Conservation (phyloP, 306 rosid genomes). For the Urtica urens region DNA sequence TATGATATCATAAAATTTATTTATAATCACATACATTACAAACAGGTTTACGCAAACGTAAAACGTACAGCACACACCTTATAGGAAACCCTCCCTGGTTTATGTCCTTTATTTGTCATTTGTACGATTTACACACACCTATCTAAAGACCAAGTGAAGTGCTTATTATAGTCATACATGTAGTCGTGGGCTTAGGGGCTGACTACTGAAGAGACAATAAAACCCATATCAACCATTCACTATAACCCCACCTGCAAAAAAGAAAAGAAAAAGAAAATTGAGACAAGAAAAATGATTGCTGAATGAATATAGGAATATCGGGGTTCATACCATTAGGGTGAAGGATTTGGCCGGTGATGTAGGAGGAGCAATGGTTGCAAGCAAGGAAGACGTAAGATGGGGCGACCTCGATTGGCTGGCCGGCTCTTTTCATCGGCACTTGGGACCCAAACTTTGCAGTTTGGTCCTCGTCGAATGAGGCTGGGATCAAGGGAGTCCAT, state of each 20-base stretch:
- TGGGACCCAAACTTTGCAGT: constrained; percentile 24
- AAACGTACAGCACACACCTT: too few relatives aligned
- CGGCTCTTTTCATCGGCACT: constrained; percentile 60
- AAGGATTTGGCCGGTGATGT: constrained; percentile 67
- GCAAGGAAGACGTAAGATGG: constrained; percentile 61
- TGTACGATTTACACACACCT: too few relatives aligned
- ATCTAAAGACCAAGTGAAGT: too few relatives aligned
- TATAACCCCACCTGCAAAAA: constrained; percentile 42
- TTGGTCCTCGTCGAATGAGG: constrained; percentile 29
- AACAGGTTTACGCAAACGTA: too few relatives aligned
- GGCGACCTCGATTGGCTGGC: constrained; percentile 71
- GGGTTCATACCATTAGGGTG: constrained; percentile 57
- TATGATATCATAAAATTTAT: too few relatives aligned
- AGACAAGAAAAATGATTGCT: not conserved
- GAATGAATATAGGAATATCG: not conserved
- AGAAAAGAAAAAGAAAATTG: not conserved
- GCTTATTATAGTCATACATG: too few relatives aligned
- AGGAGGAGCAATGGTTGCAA: constrained; percentile 55
- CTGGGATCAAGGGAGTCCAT: constrained; percentile 55
- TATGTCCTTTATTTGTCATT: too few relatives aligned
- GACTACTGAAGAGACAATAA: too few relatives aligned
- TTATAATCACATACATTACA: too few relatives aligned
- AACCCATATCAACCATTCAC: constrained; percentile 60
- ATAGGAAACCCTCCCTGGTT: too few relatives aligned
- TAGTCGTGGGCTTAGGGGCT: too few relatives aligned